Evolutionary conservation across 176 grass and related monocot species (phyloP).

Genomic region (Pharus latifolius): DNA sequence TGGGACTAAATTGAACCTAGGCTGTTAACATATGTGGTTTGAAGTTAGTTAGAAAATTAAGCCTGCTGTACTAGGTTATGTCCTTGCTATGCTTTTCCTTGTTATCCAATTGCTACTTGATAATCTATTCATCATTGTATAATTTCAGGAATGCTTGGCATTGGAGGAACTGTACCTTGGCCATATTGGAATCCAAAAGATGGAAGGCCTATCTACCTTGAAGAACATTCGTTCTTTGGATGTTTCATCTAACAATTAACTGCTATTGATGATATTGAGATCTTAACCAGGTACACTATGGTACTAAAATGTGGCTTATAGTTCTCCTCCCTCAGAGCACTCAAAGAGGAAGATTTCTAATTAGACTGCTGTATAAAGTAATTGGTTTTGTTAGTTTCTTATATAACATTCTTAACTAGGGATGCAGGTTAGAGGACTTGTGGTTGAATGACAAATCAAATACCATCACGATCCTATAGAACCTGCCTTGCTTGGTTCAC

Average conservation of each 20-base stretch:
- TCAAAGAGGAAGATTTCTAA: background rate
- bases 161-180: constrained; percentile 92
- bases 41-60: constrained; percentile 81
- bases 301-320: background rate
- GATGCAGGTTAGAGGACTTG: constrained; percentile 76
- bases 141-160: constrained; percentile 57
- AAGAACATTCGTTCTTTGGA: constrained; percentile 77
- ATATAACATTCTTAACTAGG: background rate
- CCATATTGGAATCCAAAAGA: constrained; percentile 93
- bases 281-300: constrained; percentile 58
- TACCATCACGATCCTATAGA: constrained; percentile 72
- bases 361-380: background rate
- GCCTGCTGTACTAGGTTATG: constrained; percentile 54
- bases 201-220: constrained; percentile 82
- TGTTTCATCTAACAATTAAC: constrained; percentile 88
- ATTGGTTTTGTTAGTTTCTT: background rate
- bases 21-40: constrained; percentile 77
- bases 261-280: constrained; percentile 54
- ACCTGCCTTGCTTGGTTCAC: constrained; percentile 49
- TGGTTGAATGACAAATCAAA: constrained; percentile 99
- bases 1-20: constrained; percentile 79
- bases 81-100: background rate
- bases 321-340: background rate
- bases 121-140: constrained; percentile 12
- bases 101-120: background rate